These are phyloP conservation scores for Akanthomyces dipterigenus DNA, from an alignment of 2,329 filamentous ascomycete species.

Conservation along the genomic window DNA sequence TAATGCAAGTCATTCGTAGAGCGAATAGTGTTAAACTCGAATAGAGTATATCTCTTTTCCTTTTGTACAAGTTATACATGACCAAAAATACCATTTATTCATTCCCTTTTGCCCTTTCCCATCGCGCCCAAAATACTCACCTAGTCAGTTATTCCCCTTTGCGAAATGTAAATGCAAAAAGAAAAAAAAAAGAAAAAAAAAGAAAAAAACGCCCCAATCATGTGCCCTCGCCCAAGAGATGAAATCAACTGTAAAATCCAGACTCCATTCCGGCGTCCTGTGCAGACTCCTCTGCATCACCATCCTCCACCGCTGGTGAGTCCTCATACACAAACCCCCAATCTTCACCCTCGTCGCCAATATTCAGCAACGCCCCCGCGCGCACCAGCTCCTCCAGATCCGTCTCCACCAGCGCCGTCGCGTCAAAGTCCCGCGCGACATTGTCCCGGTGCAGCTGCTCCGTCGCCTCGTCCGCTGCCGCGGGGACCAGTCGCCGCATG, in stretches of 20 bases:
- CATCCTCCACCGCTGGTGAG: neutral
- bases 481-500: neutral
- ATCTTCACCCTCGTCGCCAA: slow-evolving; percentile 24
- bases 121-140: neutral
- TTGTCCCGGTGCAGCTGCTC: slow-evolving; percentile 22
- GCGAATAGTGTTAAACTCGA: too few relatives aligned
- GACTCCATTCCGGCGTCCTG: neutral
- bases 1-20: too few relatives aligned
- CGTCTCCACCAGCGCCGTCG: slow-evolving; percentile 15
- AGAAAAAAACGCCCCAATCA: neutral
- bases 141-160: too few relatives aligned
- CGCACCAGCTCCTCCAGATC: slow-evolving; percentile 16
- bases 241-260: neutral
- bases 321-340: slow-evolving; percentile 30
- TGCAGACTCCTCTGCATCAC: neutral
- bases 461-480: neutral
- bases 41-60: too few relatives aligned
- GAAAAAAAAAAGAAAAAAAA: neutral
- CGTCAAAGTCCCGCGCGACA: slow-evolving; percentile 22
- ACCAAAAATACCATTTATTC: too few relatives aligned
- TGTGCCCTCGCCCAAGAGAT: neutral
- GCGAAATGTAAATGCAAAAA: neutral
- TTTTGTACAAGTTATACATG: too few relatives aligned
- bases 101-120: too few relatives aligned
- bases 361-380: slow-evolving; percentile 23